Conservation (phyloP, 208 protist genomes). For the Leishmania tarentolae region DNA sequence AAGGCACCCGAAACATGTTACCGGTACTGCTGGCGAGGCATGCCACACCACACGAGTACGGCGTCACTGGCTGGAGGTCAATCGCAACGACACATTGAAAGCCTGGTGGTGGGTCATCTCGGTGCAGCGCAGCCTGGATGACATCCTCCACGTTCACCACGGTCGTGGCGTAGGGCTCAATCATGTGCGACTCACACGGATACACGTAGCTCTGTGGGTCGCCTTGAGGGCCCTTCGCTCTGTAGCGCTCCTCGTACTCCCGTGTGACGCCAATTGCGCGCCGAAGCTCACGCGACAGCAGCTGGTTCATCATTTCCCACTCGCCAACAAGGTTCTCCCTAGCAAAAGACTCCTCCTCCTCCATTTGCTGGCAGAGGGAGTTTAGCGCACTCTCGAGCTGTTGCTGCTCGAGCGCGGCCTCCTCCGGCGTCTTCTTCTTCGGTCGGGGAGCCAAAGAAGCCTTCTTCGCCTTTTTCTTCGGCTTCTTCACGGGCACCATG, state of each 20-base stretch:
- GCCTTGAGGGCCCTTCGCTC: conserved; percentile 33
- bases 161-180: conserved; percentile 76
- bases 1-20: conserved; percentile 73
- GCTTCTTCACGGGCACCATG: conserved; percentile 40
- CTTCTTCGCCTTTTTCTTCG: conserved; percentile 64
- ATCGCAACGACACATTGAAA: conserved; percentile 80
- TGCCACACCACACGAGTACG: conserved; percentile 62
- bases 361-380: conserved; percentile 46
- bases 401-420: conserved; percentile 55
- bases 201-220: conserved; percentile 54
- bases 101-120: conserved; percentile 51
- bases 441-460: conserved; percentile 15
- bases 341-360: conserved; percentile 53
- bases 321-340: conserved; percentile 49
- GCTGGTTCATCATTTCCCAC: conserved; percentile 61
- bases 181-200: conserved; percentile 51
- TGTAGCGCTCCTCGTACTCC: conserved; percentile 71
- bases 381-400: conserved; percentile 58
- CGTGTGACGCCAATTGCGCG: conserved; percentile 53
- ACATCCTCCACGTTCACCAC: conserved; percentile 73
- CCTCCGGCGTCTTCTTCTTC: conserved; percentile 58
- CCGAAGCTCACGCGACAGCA: conserved; percentile 62
- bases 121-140: conserved; percentile 58
- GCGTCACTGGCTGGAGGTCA: conserved; percentile 78
- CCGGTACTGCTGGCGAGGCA: conserved; percentile 84